Percentiles rank a stretch among this genome's conserved stretches.
phyloP scores from a whole-genome alignment of 108 stramenopile genomes.

The Nannochloropsis gaditana region DNA sequence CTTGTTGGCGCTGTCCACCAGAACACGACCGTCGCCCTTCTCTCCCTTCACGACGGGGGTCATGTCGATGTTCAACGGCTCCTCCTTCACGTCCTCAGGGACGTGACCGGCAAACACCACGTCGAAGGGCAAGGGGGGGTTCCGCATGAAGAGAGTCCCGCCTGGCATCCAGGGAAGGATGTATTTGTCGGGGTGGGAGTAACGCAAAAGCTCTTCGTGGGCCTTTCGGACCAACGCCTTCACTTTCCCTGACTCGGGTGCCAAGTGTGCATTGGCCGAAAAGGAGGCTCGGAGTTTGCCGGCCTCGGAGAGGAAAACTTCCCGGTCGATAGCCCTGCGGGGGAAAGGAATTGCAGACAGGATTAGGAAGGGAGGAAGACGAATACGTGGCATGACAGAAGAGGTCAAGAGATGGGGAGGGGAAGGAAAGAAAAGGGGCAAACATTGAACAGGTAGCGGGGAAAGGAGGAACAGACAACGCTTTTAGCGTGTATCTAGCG shows the following conservation, averaged over 20 bases:
- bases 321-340: neutral
- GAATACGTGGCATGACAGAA: neutral
- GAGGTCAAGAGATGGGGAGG: neutral
- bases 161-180: slow-evolving; percentile 88
- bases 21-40: neutral
- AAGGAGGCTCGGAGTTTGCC: slow-evolving; percentile 61
- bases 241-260: neutral
- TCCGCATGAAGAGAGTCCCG: slow-evolving; percentile 94
- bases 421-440: neutral
- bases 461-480: slow-evolving; percentile 12
- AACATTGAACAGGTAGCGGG: neutral
- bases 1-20: slow-evolving; percentile 22
- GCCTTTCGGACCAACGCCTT: neutral
- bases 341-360: neutral
- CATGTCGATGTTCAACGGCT: slow-evolving; percentile 28
- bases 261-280: neutral
- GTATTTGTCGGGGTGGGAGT: slow-evolving; percentile 84
- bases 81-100: slow-evolving; percentile 41
- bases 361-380: neutral
- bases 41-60: slow-evolving; percentile 21
- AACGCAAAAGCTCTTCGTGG: slow-evolving; percentile 37
- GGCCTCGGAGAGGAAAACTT: neutral
- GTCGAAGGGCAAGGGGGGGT: slow-evolving; percentile 79
- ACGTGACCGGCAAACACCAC: slow-evolving; percentile 60
- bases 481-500: neutral